phyloP scores from a whole-genome alignment of 2,329 filamentous ascomycete genomes.

The Camillea tinctor region DNA sequence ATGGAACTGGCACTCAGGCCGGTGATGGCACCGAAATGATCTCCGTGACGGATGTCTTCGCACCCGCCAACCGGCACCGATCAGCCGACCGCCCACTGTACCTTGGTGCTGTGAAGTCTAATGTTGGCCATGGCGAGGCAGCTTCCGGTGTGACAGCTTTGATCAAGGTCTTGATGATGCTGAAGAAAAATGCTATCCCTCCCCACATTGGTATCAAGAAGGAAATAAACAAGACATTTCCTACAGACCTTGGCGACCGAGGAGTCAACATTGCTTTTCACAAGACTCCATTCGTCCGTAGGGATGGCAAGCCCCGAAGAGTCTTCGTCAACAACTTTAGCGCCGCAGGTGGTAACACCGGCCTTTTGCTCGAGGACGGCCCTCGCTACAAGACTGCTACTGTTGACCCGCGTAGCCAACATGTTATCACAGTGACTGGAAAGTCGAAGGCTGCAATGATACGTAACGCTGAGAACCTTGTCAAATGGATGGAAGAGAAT shows the following conservation, averaged over 20 bases:
- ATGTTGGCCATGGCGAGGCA: constrained; percentile 62
- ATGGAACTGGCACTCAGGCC: constrained; percentile 84
- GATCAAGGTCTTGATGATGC: constrained; percentile 64
- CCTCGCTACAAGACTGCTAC: constrained; percentile 37
- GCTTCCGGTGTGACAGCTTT: constrained; percentile 62
- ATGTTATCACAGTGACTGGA: constrained; percentile 59
- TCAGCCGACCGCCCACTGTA: constrained; percentile 53
- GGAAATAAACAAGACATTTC: constrained; percentile 59
- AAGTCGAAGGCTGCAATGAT: constrained; percentile 56
- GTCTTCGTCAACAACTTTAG: constrained; percentile 68
- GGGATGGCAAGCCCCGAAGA: constrained; percentile 45
- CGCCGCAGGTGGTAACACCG: constrained; percentile 70
- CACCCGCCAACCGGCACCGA: constrained; percentile 46
- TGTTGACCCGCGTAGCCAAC: constrained; percentile 52
- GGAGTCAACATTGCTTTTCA: constrained; percentile 59
- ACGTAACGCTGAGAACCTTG: constrained; percentile 55
- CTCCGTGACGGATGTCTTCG: constrained; percentile 62
- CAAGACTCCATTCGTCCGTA: constrained; percentile 48
- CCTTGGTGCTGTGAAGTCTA: constrained; percentile 63
- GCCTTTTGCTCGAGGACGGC: constrained; percentile 62
- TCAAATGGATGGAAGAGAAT: constrained; percentile 52
- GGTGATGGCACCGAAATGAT: constrained; percentile 82
- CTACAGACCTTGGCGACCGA: constrained; percentile 54
- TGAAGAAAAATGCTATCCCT: constrained; percentile 61
- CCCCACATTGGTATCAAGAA: constrained; percentile 68